phyloP scores from a whole-genome alignment of 441 rosid species.

The Gossypium davidsonii region DNA sequence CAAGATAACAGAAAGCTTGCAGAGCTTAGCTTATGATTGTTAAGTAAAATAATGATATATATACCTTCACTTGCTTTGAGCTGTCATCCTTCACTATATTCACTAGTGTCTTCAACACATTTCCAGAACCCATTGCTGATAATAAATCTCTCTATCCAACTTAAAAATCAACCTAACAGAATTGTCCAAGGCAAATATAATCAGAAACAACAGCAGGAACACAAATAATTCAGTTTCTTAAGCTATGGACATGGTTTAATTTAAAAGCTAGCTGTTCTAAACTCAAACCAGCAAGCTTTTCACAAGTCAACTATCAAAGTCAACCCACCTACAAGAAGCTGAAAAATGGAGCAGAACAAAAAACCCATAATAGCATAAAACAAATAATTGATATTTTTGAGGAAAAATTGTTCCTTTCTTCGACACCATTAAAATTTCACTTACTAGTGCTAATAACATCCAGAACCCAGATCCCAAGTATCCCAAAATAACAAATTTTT shows the following conservation, averaged over 20 bases:
- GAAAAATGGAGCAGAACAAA: neutral
- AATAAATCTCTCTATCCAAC: constrained; percentile 16
- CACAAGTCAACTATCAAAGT: neutral
- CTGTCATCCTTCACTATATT: constrained; percentile 47
- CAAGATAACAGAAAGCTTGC: neutral
- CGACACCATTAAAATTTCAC: neutral
- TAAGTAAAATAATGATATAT: neutral
- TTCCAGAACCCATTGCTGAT: constrained; percentile 63
- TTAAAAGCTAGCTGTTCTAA: neutral
- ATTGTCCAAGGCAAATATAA: constrained; percentile 5
- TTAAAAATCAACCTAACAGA: constrained; percentile 28
- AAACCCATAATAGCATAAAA: neutral
- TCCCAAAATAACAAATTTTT: constrained; percentile 8
- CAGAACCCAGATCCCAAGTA: constrained; percentile 33
- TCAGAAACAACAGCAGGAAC: constrained; percentile 11
- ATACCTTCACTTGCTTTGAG: constrained; percentile 56
- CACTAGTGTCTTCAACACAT: constrained; percentile 63
- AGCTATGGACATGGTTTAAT: neutral
- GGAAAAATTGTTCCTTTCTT: neutral
- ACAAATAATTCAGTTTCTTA: neutral
- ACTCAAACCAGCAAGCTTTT: neutral
- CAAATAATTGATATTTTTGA: neutral
- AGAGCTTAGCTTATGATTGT: neutral
- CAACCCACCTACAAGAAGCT: constrained; percentile 6
- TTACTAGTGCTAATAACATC: neutral